Evolutionary conservation across 73 alveolate species (phyloP).

Genomic region (Symbiodinium pilosum): DNA sequence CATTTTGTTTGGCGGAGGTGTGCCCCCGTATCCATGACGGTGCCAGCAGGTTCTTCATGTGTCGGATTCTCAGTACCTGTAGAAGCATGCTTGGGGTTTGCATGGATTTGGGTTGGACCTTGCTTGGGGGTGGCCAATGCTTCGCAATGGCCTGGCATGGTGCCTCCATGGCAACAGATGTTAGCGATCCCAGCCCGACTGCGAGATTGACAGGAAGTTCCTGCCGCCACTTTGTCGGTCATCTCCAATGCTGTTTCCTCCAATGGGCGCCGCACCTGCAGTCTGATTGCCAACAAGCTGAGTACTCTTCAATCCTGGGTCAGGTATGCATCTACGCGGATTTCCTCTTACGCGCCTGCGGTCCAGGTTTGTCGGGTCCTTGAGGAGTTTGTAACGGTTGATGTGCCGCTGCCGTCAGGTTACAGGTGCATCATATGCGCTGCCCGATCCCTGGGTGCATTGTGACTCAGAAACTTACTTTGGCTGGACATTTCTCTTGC

Average conservation of each 20-base stretch:
- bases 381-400: too few species aligned
- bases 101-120: too few species aligned
- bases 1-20: not conserved
- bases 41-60: not conserved
- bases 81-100: too few species aligned
- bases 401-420: too few species aligned
- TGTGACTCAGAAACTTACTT: too few species aligned
- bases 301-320: not conserved
- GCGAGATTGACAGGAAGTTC: not conserved
- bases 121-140: too few species aligned
- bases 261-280: not conserved
- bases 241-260: not conserved
- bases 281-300: not conserved
- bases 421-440: not conserved
- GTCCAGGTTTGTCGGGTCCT: too few species aligned
- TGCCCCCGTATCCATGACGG: not conserved
- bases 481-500: too few species aligned
- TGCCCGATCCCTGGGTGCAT: not conserved
- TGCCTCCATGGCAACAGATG: too few species aligned
- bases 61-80: not conserved
- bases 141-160: too few species aligned
- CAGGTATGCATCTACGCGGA: not conserved
- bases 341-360: not conserved
- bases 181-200: too few species aligned
- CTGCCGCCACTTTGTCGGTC: not conserved